These are phyloP conservation scores for Penicillium parvum DNA, from an alignment of 495 filamentous ascomycete species.

Conservation along the genomic window DNA sequence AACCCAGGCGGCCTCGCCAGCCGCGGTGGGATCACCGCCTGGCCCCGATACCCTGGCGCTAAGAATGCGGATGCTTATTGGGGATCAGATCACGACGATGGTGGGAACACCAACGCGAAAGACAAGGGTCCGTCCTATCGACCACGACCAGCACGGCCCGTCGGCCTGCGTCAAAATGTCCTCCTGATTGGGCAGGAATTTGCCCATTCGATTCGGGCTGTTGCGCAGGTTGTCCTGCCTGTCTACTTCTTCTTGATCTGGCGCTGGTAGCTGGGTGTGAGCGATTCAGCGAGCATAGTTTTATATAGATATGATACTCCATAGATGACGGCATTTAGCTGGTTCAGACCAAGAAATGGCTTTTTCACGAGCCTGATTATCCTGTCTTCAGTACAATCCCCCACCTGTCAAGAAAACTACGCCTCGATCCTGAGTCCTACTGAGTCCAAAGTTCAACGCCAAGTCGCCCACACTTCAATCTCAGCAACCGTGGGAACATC, in stretches of 20 bases:
- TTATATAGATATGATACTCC: slow-evolving; percentile 10
- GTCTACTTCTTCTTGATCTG: slow-evolving; percentile 53
- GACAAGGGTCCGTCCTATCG: slow-evolving; percentile 17
- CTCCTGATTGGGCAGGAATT: slow-evolving; percentile 23
- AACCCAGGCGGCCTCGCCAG: slow-evolving; percentile 30
- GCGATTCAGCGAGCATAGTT: slow-evolving; percentile 18
- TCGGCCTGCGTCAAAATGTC: slow-evolving; percentile 9
- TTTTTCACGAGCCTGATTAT: too few species aligned
- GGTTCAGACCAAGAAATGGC: not conserved
- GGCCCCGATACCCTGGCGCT: slow-evolving; percentile 22
- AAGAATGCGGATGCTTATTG: slow-evolving; percentile 25
- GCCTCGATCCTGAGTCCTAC: too few species aligned
- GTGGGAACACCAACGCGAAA: slow-evolving; percentile 19
- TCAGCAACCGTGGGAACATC: too few species aligned
- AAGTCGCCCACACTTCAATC: too few species aligned
- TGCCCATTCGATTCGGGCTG: slow-evolving; percentile 27
- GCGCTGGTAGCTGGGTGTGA: slow-evolving; percentile 37
- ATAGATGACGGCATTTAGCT: slow-evolving; percentile 7
- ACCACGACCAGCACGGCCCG: slow-evolving; percentile 9
- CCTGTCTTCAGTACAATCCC: too few species aligned
- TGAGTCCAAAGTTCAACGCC: too few species aligned
- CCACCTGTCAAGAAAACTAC: too few species aligned
- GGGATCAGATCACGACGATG: slow-evolving; percentile 22
- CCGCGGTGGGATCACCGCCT: slow-evolving; percentile 25
- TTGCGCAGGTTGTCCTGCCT: slow-evolving; percentile 41